Evolutionary conservation across 1,139 yeast genomes (phyloP).

Genomic region (Sugiyamaella grinbergsii): DNA sequence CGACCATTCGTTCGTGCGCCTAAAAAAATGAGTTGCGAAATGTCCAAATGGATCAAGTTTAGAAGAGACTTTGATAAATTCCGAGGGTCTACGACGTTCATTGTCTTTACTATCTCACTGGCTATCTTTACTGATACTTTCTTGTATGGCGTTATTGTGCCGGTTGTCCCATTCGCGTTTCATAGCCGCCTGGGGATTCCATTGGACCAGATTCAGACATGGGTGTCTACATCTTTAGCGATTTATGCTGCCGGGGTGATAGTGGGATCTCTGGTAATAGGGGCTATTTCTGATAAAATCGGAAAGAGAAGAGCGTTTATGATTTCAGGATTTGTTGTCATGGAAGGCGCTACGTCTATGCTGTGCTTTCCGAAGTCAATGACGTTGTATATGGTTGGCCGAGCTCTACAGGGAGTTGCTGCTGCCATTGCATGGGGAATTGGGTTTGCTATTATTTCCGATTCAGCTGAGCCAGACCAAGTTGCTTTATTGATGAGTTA

Average conservation of each 20-base stretch:
- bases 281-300: constrained; percentile 38
- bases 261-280: constrained; percentile 39
- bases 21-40: not conserved
- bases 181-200: constrained; percentile 36
- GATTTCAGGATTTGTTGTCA: constrained; percentile 39
- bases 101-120: constrained; percentile 37
- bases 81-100: constrained; percentile 39
- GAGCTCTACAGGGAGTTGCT: constrained; percentile 42
- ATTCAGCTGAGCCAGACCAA: constrained; percentile 35
- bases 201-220: constrained; percentile 36
- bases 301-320: constrained; percentile 36
- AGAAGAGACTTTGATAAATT: constrained; percentile 20
- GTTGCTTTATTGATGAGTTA: constrained; percentile 39
- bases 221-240: constrained; percentile 39
- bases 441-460: constrained; percentile 44
- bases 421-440: constrained; percentile 46
- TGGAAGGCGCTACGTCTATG: constrained; percentile 40
- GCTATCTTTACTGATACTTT: constrained; percentile 43
- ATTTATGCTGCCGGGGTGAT: constrained; percentile 43
- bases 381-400: constrained; percentile 39
- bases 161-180: constrained; percentile 43
- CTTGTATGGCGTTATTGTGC: constrained; percentile 41
- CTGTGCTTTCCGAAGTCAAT: constrained; percentile 37
- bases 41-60: constrained; percentile 2
- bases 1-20: no score